Base-by-base conservation (phyloP, 2,329 filamentous ascomycete species). In the Celoporthe dispersa region DNA sequence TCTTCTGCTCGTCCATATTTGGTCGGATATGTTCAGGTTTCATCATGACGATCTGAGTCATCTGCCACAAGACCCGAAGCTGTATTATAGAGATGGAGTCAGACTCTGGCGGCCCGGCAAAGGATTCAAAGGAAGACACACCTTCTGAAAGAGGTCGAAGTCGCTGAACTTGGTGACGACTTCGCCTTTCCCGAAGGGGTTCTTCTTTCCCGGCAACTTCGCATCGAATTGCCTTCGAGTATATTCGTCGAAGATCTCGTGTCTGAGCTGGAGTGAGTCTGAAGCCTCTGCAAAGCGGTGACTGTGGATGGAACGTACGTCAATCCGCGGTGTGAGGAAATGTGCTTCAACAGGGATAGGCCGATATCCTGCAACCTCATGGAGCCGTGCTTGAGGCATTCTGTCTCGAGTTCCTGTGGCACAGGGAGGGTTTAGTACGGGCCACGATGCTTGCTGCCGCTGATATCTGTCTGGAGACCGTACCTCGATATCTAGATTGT, bases 191-290 rank as follows among this genome's bases (percentile, higher is more conserved):
- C 95, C 95, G 76, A 97, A 98, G 0, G 95, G 95, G 77, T 98
- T 98, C 3, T 70, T 72, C 68, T 87, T 87, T 14, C 88, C 80
- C 3, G 94, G 91, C 2, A 92, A 90, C 81, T 94, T 97, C n/a
- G 90, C 87, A 67, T 92, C 81, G 79, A 94, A 99, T 80, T 98
- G 94, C 71, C 94, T 91, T 75, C 94, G 90, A 44, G 94, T 92
- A 78, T 98, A 97, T 77, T 98, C 94, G 78, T 98, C 94, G 75
- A 98, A 97, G 64, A 96, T 91, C 3, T 97, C 94, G 66, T 86
- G 88, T 1, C 94, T 98, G 75, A 64, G 60, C 59, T 57, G 74
- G 66, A 68, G 33, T 63, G 9, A 70, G 66, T 70, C 37, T 67
- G 59, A 22, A 57, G 53, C n/a, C 25, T 31, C 5, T 19, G n/a